These are phyloP conservation scores for Tylopilus cervinicoccineus DNA, from an alignment of 768 basidiomycete species.

Conservation along the genomic window DNA sequence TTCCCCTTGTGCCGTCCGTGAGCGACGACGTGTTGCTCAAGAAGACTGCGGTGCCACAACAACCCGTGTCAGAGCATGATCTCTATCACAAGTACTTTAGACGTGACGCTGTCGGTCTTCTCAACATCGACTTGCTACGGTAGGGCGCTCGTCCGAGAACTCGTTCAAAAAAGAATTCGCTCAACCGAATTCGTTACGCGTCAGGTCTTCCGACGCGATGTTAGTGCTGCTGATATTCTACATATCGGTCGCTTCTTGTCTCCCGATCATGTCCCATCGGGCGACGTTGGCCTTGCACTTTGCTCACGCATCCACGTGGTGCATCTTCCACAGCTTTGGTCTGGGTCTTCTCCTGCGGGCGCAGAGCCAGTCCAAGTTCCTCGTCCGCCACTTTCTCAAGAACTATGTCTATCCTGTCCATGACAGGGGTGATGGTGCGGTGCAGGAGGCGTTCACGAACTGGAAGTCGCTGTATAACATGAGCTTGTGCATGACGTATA, in stretches of 20 bases:
- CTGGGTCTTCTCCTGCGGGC: constrained; percentile 80
- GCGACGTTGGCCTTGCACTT: constrained; percentile 66
- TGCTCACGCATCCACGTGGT: constrained; percentile 81
- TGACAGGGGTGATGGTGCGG: constrained; percentile 68
- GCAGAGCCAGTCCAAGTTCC: constrained; percentile 82
- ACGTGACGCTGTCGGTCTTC: constrained; percentile 76
- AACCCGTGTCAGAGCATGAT: constrained; percentile 73
- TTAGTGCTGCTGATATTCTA: constrained; percentile 74
- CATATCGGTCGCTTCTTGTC: constrained; percentile 50
- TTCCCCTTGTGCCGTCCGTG: not conserved
- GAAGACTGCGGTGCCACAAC: not conserved
- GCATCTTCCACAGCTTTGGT: constrained; percentile 82
- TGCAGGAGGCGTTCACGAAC: constrained; percentile 91
- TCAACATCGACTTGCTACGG: constrained; percentile 85
- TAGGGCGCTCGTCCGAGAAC: constrained; percentile 32
- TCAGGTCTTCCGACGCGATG: constrained; percentile 81
- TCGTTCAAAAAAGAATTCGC: constrained; percentile 4
- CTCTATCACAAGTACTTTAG: constrained; percentile 87
- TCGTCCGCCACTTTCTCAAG: constrained; percentile 92
- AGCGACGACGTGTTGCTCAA: constrained; percentile 9
- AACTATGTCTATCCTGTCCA: constrained; percentile 84
- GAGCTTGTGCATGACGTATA: constrained; percentile 93
- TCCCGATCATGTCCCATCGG: constrained; percentile 53
- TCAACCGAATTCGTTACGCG: constrained; percentile 19
- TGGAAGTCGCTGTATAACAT: constrained; percentile 94